Conservation (phyloP, 345 rosid genomes). For the Brassica cretica region DNA sequence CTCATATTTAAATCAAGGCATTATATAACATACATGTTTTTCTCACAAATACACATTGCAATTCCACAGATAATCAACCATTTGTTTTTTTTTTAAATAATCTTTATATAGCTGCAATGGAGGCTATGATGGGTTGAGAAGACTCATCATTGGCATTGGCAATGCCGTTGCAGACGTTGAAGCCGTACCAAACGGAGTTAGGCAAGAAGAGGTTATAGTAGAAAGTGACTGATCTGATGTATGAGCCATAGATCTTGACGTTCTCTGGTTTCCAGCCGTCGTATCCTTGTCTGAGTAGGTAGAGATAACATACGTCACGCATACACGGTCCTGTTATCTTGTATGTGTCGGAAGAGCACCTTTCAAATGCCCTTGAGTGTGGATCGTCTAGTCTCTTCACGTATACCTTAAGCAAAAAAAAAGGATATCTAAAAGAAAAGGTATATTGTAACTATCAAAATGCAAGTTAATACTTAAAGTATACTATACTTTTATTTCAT, state of each 20-base stretch:
- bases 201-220: conserved; percentile 57
- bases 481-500: no score
- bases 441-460: neutral
- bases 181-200: conserved; percentile 60
- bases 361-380: conserved; percentile 49
- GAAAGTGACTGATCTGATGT: conserved; percentile 46
- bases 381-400: conserved; percentile 64
- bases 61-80: neutral
- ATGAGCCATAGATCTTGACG: conserved; percentile 52
- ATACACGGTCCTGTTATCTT: conserved; percentile 62
- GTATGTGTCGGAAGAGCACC: conserved; percentile 62
- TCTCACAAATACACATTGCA: conserved; percentile 19
- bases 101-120: conserved; percentile 33
- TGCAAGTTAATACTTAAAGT: neutral
- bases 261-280: conserved; percentile 74
- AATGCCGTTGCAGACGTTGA: conserved; percentile 43
- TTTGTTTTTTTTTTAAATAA: neutral
- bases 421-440: no score
- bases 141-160: conserved; percentile 9
- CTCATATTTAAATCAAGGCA: no score
- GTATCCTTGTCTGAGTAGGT: conserved; percentile 58
- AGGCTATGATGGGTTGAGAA: conserved; percentile 24
- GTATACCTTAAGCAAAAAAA: conserved; percentile 44
- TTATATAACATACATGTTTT: neutral
- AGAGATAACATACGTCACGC: conserved; percentile 54